Conservation (phyloP, 169 alveolate genomes). For the Prorocentrum cordatum region DNA sequence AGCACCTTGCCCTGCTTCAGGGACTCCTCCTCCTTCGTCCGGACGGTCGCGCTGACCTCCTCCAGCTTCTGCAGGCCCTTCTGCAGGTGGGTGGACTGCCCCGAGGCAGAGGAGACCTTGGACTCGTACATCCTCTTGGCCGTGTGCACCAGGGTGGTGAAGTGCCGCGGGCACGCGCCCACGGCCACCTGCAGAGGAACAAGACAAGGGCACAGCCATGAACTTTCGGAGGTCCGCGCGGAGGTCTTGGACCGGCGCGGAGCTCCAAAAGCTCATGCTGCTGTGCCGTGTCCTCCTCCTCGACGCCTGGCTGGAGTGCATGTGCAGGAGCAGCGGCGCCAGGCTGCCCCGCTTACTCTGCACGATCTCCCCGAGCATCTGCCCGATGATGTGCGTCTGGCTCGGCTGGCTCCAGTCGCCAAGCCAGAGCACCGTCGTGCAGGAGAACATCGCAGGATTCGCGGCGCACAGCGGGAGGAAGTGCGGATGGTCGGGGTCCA, state of each 20-base stretch:
- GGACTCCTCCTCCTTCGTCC: too few species aligned
- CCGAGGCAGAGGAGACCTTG: constrained; percentile 50
- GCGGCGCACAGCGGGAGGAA: constrained; percentile 78
- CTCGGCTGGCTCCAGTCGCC: too few species aligned
- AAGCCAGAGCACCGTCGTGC: constrained; percentile 82
- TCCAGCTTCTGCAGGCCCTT: constrained; percentile 83
- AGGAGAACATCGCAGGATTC: constrained; percentile 83
- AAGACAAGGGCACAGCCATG: too few species aligned
- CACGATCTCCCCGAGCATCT: constrained; percentile 1
- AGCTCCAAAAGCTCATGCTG: too few species aligned
- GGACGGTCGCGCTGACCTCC: constrained; percentile 71
- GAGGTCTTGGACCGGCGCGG: too few species aligned
- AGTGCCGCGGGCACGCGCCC: constrained; percentile 73
- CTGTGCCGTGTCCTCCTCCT: too few species aligned
- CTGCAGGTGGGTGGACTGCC: constrained; percentile 77
- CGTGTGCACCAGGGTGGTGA: constrained; percentile 76
- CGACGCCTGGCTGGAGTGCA: constrained; percentile 44
- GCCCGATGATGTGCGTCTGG: too few species aligned
- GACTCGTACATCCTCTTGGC: constrained; percentile 13
- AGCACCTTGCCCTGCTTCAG: too few species aligned
- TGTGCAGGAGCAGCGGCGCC: constrained; percentile 36
- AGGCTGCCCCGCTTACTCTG: too few species aligned
- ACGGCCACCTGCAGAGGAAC: too few species aligned
- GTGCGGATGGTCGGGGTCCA: constrained; percentile 82
- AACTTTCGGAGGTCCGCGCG: too few species aligned